Evolutionary conservation across 495 filamentous ascomycete genomes (phyloP).

Genomic region (Neurospora sp.): DNA sequence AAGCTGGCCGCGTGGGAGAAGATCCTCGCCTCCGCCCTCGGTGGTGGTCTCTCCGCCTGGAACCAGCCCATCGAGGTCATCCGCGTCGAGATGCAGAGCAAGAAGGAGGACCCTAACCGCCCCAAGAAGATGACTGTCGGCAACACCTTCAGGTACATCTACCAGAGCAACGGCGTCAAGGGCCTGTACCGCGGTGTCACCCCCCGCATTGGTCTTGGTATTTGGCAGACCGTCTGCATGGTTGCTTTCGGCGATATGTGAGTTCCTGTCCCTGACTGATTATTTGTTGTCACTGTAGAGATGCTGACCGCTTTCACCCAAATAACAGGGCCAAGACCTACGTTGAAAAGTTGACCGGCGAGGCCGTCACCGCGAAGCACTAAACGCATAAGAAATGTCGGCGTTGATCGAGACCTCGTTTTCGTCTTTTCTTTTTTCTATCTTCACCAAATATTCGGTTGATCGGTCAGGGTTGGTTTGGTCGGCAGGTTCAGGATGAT

Average conservation of each 20-base stretch:
- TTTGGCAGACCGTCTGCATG: conserved; percentile 99
- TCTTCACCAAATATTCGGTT: conserved; percentile 6
- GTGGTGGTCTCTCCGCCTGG: conserved; percentile 93
- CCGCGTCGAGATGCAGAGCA: conserved; percentile 99
- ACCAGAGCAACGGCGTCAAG: conserved; percentile 75
- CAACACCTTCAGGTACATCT: conserved; percentile 89
- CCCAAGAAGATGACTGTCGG: conserved; percentile 97
- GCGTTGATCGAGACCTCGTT: not conserved
- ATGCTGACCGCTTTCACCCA: conserved; percentile 7
- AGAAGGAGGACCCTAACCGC: conserved; percentile 92
- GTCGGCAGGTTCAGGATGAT: not conserved
- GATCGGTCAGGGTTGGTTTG: not conserved
- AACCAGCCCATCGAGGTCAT: conserved; percentile 99
- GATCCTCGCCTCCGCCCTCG: conserved; percentile 75
- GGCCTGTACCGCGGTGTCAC: conserved; percentile 94
- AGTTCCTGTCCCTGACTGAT: conserved; percentile 30
- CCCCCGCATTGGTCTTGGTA: conserved; percentile 83
- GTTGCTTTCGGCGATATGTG: conserved; percentile 98
- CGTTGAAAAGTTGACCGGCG: conserved; percentile 94
- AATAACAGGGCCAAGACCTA: conserved; percentile 82
- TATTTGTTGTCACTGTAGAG: not conserved
- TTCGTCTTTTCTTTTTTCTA: conserved; percentile 7
- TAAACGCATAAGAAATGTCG: conserved; percentile 36
- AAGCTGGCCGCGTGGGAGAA: conserved; percentile 76
- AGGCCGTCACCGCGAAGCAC: conserved; percentile 93